Percentiles rank a stretch among this genome's conserved stretches.
These are phyloP conservation scores for Picochlorum sp. DNA, from an alignment of 139 green algal genomes.

Conservation along the genomic window DNA sequence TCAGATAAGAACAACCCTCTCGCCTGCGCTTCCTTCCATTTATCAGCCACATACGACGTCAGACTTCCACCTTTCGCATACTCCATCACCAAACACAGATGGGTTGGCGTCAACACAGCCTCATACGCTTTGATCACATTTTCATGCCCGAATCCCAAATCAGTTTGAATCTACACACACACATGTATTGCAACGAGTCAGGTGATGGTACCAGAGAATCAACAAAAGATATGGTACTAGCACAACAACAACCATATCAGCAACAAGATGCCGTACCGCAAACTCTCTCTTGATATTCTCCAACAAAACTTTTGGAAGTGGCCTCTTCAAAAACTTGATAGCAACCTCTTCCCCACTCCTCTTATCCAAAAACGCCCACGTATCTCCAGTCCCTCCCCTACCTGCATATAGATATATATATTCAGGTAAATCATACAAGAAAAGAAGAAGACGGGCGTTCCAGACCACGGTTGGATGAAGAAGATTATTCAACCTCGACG, in stretches of 20 bases:
- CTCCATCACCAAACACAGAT: slow-evolving; percentile 50
- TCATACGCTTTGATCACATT: slow-evolving; percentile 40
- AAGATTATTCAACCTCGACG: background rate
- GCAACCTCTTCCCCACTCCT: slow-evolving; percentile 44
- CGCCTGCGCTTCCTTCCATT: slow-evolving; percentile 54
- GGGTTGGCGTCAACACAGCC: slow-evolving; percentile 32
- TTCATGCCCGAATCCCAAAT: slow-evolving; percentile 30
- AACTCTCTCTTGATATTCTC: slow-evolving; percentile 49
- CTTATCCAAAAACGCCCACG: slow-evolving; percentile 51
- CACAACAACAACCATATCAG: background rate
- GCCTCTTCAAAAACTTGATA: slow-evolving; percentile 60
- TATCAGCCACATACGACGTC: slow-evolving; percentile 53
- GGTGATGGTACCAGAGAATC: too few species aligned
- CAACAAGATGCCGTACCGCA: slow-evolving; percentile 20
- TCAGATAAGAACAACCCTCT: slow-evolving; percentile 63
- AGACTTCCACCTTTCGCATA: slow-evolving; percentile 51
- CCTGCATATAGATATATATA: slow-evolving; percentile 12
- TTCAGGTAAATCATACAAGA: background rate
- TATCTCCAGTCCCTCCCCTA: slow-evolving; percentile 61
- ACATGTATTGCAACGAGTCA: too few species aligned
- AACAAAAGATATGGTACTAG: too few species aligned
- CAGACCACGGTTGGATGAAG: background rate
- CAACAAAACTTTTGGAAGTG: slow-evolving; percentile 56
- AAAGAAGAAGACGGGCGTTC: background rate
- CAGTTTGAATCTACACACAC: slow-evolving; percentile 30